Evolutionary conservation across 169 alveolate genomes (phyloP).

Genomic region (Blepharisma undulans): DNA sequence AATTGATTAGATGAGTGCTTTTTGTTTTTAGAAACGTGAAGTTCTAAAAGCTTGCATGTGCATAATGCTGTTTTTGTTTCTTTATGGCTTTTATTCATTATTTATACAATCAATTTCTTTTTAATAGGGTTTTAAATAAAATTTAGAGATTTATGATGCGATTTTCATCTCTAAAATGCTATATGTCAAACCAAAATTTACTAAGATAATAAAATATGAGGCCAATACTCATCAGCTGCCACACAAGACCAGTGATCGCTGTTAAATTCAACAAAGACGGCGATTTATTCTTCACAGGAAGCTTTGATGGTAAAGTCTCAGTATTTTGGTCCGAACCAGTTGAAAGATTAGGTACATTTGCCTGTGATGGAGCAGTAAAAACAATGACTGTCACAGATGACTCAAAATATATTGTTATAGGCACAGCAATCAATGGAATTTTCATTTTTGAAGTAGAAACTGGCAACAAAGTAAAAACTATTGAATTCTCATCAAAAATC

Average conservation of each 20-base stretch:
- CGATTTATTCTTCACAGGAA: constrained; percentile 46
- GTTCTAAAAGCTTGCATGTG: background rate
- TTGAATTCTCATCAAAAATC: background rate
- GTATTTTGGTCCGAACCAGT: constrained; percentile 52
- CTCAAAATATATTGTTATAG: constrained; percentile 44
- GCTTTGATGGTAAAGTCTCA: constrained; percentile 42
- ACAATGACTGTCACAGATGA: constrained; percentile 41
- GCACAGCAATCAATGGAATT: constrained; percentile 45
- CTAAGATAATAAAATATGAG: constrained; percentile 42
- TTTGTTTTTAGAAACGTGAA: background rate
- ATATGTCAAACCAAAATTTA: too few relatives aligned
- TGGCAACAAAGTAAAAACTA: constrained; percentile 20
- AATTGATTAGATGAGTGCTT: background rate
- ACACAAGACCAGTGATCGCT: constrained; percentile 43
- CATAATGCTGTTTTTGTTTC: background rate
- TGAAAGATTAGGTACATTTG: constrained; percentile 45
- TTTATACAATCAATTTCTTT: background rate
- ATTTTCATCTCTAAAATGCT: background rate
- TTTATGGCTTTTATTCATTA: background rate
- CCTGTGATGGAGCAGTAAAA: constrained; percentile 47
- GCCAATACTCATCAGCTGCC: constrained; percentile 46
- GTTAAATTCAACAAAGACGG: constrained; percentile 46
- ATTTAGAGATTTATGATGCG: background rate
- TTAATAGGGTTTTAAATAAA: background rate
- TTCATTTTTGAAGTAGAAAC: constrained; percentile 49